Percentiles rank a stretch among this genome's conserved stretches.
Evolutionary conservation across 1,284 basidiomycete species (phyloP).

Genomic region (Mycosarcoma mackinlayi): DNA sequence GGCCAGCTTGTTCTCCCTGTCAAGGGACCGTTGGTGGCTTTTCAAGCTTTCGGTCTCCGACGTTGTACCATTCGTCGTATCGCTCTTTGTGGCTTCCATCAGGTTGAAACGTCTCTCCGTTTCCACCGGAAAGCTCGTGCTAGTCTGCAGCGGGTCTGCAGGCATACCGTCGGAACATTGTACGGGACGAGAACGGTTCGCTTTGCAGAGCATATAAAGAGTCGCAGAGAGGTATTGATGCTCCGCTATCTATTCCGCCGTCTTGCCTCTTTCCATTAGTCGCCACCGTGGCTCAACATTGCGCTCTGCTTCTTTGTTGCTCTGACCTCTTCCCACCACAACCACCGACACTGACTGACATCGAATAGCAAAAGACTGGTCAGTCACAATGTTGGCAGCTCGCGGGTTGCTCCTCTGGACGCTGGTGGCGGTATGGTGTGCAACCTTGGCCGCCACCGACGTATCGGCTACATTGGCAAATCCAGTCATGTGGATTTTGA

Average conservation of each 20-base stretch:
- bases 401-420: slow-evolving; percentile 8
- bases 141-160: not conserved
- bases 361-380: too few relatives aligned
- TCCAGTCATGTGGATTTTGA: slow-evolving; percentile 49
- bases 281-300: too few relatives aligned
- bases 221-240: not conserved
- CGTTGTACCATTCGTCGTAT: not conserved
- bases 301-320: not conserved
- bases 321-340: not conserved
- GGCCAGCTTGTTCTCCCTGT: too few relatives aligned
- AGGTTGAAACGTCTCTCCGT: too few relatives aligned
- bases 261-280: too few relatives aligned
- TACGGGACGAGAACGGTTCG: too few relatives aligned
- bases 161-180: not conserved
- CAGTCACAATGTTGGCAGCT: slow-evolving; percentile 8
- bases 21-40: slow-evolving; percentile 3
- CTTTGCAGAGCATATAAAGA: not conserved
- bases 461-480: slow-evolving; percentile 16
- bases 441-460: slow-evolving; percentile 13
- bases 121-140: too few relatives aligned
- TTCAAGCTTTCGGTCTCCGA: not conserved
- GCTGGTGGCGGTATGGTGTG: slow-evolving; percentile 15
- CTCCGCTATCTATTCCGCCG: too few relatives aligned
- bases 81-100: too few relatives aligned
- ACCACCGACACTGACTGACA: too few relatives aligned